These are phyloP conservation scores for Boletus huronensis DNA, from an alignment of 768 basidiomycete genomes.

Conservation along the genomic window DNA sequence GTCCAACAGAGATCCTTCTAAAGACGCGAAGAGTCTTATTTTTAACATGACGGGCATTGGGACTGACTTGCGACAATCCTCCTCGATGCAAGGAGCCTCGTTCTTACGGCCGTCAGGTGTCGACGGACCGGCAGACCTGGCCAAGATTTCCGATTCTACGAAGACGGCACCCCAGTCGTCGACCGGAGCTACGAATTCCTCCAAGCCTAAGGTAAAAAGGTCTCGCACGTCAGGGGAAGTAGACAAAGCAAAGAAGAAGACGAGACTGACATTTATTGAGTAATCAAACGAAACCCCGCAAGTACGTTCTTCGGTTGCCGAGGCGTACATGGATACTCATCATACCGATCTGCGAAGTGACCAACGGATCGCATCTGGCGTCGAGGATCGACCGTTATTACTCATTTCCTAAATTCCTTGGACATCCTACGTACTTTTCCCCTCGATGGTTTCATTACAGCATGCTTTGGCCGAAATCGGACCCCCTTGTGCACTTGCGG, in stretches of 20 bases:
- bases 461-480: constrained; percentile 14
- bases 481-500: constrained; percentile 11
- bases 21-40: constrained; percentile 43
- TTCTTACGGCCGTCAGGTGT: constrained; percentile 25
- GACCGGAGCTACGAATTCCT: constrained; percentile 2
- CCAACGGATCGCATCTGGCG: constrained; percentile 7
- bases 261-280: constrained; percentile 22
- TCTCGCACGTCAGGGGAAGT: constrained; percentile 19
- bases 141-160: constrained; percentile 6
- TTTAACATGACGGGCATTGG: constrained; percentile 49
- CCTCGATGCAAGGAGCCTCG: constrained; percentile 9
- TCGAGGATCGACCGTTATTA: constrained; percentile 22
- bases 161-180: constrained; percentile 5
- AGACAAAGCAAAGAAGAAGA: constrained; percentile 25
- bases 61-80: constrained; percentile 41
- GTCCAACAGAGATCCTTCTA: constrained; percentile 23
- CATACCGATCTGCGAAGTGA: constrained; percentile 17
- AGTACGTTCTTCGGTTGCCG: constrained; percentile 21
- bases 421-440: constrained; percentile 9
- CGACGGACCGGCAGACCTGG: constrained; percentile 15
- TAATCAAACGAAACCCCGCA: constrained; percentile 16
- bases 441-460: constrained; percentile 22
- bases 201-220: constrained; percentile 20
- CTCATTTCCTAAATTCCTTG: constrained; percentile 4
- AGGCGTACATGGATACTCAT: constrained; percentile 9